Conservation (phyloP, 1,139 yeast genomes). For the Blastobotrys persicus region DNA sequence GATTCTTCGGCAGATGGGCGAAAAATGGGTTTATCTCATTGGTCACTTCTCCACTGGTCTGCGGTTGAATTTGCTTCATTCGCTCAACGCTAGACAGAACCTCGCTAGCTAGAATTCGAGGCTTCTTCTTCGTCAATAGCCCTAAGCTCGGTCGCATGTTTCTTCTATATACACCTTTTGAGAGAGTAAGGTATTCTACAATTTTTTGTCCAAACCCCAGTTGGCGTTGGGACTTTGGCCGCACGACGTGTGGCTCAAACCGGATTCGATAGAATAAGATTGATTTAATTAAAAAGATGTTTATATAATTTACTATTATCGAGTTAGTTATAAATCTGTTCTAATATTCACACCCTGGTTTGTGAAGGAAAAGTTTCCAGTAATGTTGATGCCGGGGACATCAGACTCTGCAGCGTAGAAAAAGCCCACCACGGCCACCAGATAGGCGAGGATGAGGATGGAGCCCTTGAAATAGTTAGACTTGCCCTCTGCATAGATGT, state of each 20-base stretch:
- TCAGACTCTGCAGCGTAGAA: conserved; percentile 51
- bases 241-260: background rate
- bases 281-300: background rate
- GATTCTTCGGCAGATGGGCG: conserved; percentile 58
- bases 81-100: conserved; percentile 27
- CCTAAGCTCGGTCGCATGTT: conserved; percentile 28
- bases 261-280: no score
- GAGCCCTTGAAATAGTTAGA: conserved; percentile 95
- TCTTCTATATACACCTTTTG: background rate
- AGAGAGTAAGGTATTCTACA: background rate
- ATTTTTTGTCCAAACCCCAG: background rate
- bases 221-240: background rate
- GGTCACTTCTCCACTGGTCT: conserved; percentile 15
- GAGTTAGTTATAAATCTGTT: background rate
- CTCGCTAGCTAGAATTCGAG: conserved; percentile 32
- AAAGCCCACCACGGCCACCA: conserved; percentile 78
- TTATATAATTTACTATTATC: conserved; percentile 3
- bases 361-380: background rate
- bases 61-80: conserved; percentile 18
- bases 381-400: conserved; percentile 2
- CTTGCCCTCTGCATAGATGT: conserved; percentile 94
- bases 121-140: conserved; percentile 20
- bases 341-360: background rate
- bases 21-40: conserved; percentile 30
- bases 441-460: conserved; percentile 74